A percentile compares a stretch with the other conserved stretches of the same genome.
Evolutionary conservation across 2,329 filamentous ascomycete genomes (phyloP).

Genomic region (Alternaria novae-zelandiae): DNA sequence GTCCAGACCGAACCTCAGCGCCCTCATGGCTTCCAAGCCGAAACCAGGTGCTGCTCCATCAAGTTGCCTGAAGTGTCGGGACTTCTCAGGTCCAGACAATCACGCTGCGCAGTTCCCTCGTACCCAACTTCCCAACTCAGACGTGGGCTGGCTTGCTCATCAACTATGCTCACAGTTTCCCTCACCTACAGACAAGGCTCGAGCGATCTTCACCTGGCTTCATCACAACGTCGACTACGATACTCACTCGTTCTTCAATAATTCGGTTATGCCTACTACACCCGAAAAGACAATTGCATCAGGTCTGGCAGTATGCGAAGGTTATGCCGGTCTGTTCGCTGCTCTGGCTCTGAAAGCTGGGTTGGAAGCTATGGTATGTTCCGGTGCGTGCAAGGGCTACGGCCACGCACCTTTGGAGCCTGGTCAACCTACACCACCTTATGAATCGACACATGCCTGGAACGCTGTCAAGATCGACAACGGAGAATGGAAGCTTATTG

Average conservation of each 20-base stretch:
- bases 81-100: constrained; percentile 81
- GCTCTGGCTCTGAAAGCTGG: constrained; percentile 80
- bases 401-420: constrained; percentile 69
- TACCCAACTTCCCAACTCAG: constrained; percentile 70
- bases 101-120: constrained; percentile 80
- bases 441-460: constrained; percentile 79
- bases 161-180: constrained; percentile 80
- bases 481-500: constrained; percentile 88
- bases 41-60: constrained; percentile 30
- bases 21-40: constrained; percentile 57
- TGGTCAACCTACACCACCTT: constrained; percentile 70
- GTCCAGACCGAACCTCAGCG: constrained; percentile 65
- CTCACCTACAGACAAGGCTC: constrained; percentile 86
- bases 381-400: constrained; percentile 86
- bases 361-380: constrained; percentile 75
- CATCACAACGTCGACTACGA: constrained; percentile 94
- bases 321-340: constrained; percentile 84
- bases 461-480: constrained; percentile 88
- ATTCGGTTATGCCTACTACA: constrained; percentile 69
- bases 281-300: constrained; percentile 75
- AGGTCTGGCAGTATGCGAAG: constrained; percentile 88
- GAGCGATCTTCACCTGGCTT: constrained; percentile 92
- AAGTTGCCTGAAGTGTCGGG: constrained; percentile 78
- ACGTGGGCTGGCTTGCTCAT: constrained; percentile 75
- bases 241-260: constrained; percentile 76